Evolutionary conservation across 1,284 basidiomycete genomes (phyloP), one percentile per base, ranked within the genome.

Genomic region (Neonothopanus nambi): DNA sequence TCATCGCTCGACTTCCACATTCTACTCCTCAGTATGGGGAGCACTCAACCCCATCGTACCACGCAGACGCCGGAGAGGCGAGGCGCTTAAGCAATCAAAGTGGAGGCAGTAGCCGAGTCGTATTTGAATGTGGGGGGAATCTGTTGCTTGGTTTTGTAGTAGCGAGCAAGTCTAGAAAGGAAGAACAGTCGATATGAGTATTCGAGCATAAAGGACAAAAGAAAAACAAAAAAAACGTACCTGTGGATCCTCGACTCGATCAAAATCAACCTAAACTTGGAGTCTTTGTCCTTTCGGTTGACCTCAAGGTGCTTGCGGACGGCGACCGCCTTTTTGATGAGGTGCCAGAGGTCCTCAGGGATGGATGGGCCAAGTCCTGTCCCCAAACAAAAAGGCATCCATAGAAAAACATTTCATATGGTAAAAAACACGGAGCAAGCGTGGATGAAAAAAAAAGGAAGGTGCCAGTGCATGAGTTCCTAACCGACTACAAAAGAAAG

Each of bases 191-290:
- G 17, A 4, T 2, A 9, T 33, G 30, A 33, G 30, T 28, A 5
- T 28, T 8, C 30, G 26, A n/a, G 9, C n/a, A 15, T 15, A 20
- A 23, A 30, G 26, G 5, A 46, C 15, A 40, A 37, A 41, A 65
- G 30, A 75, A 75, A 57, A 77, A 75, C 9, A 33, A 59, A 17
- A n/a, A 44, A n/a, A 3, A 54, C 51, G 20, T 41, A 59, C 69
- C 96, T 88, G 84, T 99, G 96, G 77, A 99, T 98, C 70, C 96
- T 87, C 66, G 94, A 97, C 85, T 99, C 96, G 81, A 98, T 96
- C 66, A 98, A 81, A 80, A 96, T 95, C 69, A 96, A 86, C 72
- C 92, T 90, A 86, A 98, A 98, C 81, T 98, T 98, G 78, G 92
- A 94, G 77, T 90, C 94, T 82, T 93, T 95, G 85, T 98, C 96